These are phyloP conservation scores for Xylaria sp. DNA, from an alignment of 2,329 filamentous ascomycete genomes.

Conservation along the genomic window DNA sequence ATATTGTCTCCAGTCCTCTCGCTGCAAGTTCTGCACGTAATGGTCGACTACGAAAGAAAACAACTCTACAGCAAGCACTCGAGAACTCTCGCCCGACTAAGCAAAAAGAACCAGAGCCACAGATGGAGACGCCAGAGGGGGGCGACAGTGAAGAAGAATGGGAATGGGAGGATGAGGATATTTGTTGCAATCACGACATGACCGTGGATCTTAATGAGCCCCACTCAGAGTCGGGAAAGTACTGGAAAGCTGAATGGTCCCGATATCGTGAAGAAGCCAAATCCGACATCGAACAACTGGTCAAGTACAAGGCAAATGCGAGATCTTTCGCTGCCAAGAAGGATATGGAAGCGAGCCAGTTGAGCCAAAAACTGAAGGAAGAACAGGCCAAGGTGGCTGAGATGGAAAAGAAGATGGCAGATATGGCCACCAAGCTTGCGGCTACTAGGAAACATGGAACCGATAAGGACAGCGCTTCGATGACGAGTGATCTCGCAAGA, in stretches of 20 bases:
- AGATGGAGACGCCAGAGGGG: constrained; percentile 51
- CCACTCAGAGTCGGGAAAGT: constrained; percentile 77
- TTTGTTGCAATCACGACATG: constrained; percentile 66
- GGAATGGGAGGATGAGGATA: constrained; percentile 68
- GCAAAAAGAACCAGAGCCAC: constrained; percentile 29
- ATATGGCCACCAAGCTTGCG: constrained; percentile 68
- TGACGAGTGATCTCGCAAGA: constrained; percentile 64
- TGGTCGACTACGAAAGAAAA: constrained; percentile 41
- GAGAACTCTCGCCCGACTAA: constrained; percentile 46
- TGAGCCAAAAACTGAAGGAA: constrained; percentile 72
- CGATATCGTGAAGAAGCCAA: constrained; percentile 77
- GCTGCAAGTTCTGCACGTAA: constrained; percentile 34
- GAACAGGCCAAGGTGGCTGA: constrained; percentile 72
- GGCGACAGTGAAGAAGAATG: constrained; percentile 57
- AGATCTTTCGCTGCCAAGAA: constrained; percentile 83
- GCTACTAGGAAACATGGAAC: constrained; percentile 51
- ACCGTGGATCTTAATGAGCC: constrained; percentile 79
- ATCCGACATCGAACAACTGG: constrained; percentile 78
- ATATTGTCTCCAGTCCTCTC: constrained; percentile 42
- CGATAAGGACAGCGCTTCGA: constrained; percentile 57
- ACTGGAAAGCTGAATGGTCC: constrained; percentile 83
- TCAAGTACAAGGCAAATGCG: constrained; percentile 81
- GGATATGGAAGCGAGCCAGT: constrained; percentile 74
- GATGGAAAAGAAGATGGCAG: constrained; percentile 71
- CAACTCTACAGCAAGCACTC: constrained; percentile 45